These are phyloP conservation scores for Pichia pseudocactophila DNA, from an alignment of 805 yeast genomes.

Conservation along the genomic window DNA sequence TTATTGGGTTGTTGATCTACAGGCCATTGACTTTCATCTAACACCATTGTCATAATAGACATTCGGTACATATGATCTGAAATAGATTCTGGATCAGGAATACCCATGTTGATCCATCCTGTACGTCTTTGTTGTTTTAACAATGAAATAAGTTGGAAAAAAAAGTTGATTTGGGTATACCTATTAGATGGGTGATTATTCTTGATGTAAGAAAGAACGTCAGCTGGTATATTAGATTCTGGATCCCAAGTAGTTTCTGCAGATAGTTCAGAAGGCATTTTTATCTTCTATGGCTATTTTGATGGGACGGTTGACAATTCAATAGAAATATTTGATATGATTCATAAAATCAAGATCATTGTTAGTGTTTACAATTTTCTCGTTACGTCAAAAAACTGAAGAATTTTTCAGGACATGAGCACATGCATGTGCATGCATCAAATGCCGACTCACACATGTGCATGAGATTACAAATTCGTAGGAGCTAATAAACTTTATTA, in stretches of 20 bases:
- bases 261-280: not conserved
- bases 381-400: too few species aligned
- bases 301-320: too few species aligned
- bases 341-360: too few species aligned
- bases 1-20: slow-evolving; percentile 33
- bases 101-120: slow-evolving; percentile 80
- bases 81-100: slow-evolving; percentile 55
- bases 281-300: too few species aligned
- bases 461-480: too few species aligned
- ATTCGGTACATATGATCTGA: slow-evolving; percentile 96
- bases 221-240: slow-evolving; percentile 32
- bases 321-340: too few species aligned
- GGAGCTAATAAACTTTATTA: not conserved
- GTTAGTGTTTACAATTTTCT: too few species aligned
- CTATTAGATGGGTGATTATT: slow-evolving; percentile 10
- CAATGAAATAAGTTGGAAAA: slow-evolving; percentile 53
- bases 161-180: slow-evolving; percentile 26
- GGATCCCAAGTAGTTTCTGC: slow-evolving; percentile 34
- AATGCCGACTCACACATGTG: too few species aligned
- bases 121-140: slow-evolving; percentile 80
- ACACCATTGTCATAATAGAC: slow-evolving; percentile 66
- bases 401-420: too few species aligned
- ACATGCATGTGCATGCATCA: too few species aligned
- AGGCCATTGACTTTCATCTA: slow-evolving; percentile 11
- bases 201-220: slow-evolving; percentile 26